phyloP scores from a whole-genome alignment of 1,139 yeast genomes.

The Suhomyces taliae region DNA sequence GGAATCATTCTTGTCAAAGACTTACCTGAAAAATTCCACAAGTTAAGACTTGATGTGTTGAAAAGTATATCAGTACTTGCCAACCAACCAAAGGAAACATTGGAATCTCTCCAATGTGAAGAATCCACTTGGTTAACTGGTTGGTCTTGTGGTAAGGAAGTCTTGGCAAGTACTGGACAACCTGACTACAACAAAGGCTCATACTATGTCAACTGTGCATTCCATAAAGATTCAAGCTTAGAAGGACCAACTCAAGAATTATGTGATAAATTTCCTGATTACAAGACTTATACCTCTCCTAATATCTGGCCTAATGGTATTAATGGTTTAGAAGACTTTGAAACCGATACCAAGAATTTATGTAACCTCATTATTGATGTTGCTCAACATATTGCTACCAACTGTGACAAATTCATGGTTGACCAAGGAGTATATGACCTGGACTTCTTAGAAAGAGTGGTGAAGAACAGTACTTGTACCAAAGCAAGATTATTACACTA shows the following conservation, averaged over 20 bases:
- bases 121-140: conserved; percentile 57
- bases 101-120: conserved; percentile 44
- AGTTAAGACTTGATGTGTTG: conserved; percentile 45
- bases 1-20: conserved; percentile 52
- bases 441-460: conserved; percentile 46
- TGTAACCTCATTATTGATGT: conserved; percentile 51
- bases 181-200: conserved; percentile 61
- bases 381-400: conserved; percentile 51
- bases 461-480: conserved; percentile 52
- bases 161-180: conserved; percentile 33
- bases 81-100: conserved; percentile 33
- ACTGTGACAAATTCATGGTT: conserved; percentile 50
- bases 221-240: conserved; percentile 41
- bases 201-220: conserved; percentile 60
- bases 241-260: conserved; percentile 48
- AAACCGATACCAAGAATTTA: conserved; percentile 36
- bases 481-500: conserved; percentile 63
- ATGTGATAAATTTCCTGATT: conserved; percentile 30
- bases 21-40: conserved; percentile 39
- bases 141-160: conserved; percentile 67
- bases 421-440: conserved; percentile 30
- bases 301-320: conserved; percentile 54
- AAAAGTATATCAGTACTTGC: conserved; percentile 48
- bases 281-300: conserved; percentile 47
- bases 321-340: conserved; percentile 28